These are phyloP conservation scores for Xylariales sp. DNA, from an alignment of 2,329 filamentous ascomycete genomes.

Conservation along the genomic window DNA sequence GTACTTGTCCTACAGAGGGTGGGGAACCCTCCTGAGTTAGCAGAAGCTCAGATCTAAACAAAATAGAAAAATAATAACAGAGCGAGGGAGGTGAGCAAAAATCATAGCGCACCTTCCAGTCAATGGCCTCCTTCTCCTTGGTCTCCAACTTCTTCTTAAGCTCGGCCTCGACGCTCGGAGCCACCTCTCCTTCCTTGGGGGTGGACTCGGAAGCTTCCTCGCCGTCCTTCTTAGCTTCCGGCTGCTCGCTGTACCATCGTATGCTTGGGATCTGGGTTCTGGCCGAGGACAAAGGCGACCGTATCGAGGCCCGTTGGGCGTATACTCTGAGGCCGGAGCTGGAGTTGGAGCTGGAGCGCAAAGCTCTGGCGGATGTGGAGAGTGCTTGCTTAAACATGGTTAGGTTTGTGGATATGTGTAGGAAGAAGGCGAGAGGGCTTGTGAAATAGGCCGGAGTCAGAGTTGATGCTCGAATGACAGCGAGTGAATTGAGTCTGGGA, in stretches of 20 bases:
- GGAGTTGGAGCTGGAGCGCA: conserved; percentile 21
- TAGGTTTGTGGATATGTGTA: no score
- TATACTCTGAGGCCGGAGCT: no score
- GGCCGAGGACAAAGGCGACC: conserved; percentile 39
- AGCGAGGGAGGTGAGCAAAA: no score
- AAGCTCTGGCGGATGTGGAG: conserved; percentile 21
- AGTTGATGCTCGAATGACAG: no score
- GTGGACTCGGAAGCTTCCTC: neutral
- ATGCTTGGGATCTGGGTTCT: conserved; percentile 17
- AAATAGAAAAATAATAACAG: no score
- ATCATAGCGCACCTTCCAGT: conserved; percentile 88
- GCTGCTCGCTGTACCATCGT: conserved; percentile 33
- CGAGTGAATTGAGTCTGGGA: no score
- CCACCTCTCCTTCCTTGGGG: conserved; percentile 6
- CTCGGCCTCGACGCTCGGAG: conserved; percentile 41
- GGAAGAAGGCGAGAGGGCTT: conserved; percentile 1
- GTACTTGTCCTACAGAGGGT: conserved; percentile 72
- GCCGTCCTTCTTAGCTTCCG: conserved; percentile 34
- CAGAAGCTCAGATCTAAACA: no score
- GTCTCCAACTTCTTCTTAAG: conserved; percentile 64
- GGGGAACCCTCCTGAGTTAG: no score
- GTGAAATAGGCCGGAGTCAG: neutral
- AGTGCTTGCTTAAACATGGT: conserved; percentile 26
- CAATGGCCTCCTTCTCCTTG: conserved; percentile 68
- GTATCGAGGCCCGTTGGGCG: conserved; percentile 42